Evolutionary conservation across 1,139 yeast species (phyloP).

Genomic region (Zygosaccharomyces sapae): DNA sequence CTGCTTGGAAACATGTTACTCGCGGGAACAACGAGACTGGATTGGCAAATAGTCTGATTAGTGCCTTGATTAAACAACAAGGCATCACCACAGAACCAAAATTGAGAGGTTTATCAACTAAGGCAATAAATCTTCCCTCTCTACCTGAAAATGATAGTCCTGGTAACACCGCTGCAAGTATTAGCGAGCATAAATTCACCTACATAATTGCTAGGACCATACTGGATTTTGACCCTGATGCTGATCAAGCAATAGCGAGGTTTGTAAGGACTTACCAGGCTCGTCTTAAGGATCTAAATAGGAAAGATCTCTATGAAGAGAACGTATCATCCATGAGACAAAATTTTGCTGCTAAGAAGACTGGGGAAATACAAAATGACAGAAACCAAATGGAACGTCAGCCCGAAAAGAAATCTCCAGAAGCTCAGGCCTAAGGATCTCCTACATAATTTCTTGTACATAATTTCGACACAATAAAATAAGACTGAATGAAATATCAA

Average conservation of each 20-base stretch:
- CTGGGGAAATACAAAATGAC: slow-evolving; percentile 12
- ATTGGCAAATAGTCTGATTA: slow-evolving; percentile 22
- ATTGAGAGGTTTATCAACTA: slow-evolving; percentile 6
- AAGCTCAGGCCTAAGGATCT: neutral
- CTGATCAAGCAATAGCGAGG: slow-evolving; percentile 23
- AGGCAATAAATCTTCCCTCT: slow-evolving; percentile 8
- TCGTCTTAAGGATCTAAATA: slow-evolving; percentile 12
- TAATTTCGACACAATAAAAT: neutral
- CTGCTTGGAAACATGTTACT: slow-evolving; percentile 23
- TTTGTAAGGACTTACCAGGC: slow-evolving; percentile 24
- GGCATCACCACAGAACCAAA: slow-evolving; percentile 9
- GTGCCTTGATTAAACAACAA: slow-evolving; percentile 23
- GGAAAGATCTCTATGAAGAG: slow-evolving; percentile 24
- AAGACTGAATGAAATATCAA: neutral
- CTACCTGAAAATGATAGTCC: slow-evolving; percentile 11
- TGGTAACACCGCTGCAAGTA: slow-evolving; percentile 19
- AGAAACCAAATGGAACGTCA: neutral
- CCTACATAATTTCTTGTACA: neutral
- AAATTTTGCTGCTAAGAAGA: slow-evolving; percentile 7
- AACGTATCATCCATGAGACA: slow-evolving; percentile 13
- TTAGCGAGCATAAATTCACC: slow-evolving; percentile 19
- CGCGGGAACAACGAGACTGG: slow-evolving; percentile 24
- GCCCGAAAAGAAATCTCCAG: neutral
- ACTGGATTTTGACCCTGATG: slow-evolving; percentile 20
- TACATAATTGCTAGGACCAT: slow-evolving; percentile 31